These are phyloP conservation scores for Gossypium gossypioides DNA, from an alignment of 441 rosid genomes.

Conservation along the genomic window DNA sequence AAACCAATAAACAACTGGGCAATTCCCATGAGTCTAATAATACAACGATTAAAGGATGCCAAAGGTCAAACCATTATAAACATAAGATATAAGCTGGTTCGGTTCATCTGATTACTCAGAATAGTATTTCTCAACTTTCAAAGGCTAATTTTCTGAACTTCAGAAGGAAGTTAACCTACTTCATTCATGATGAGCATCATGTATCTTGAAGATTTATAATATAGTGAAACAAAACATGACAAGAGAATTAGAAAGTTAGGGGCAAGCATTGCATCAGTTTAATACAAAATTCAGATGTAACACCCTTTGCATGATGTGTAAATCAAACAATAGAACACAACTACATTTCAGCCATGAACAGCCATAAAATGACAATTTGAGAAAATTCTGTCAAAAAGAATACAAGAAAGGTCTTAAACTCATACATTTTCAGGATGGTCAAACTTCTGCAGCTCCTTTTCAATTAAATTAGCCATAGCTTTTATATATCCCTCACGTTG, in stretches of 20 bases:
- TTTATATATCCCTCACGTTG: constrained; percentile 94
- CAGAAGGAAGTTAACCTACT: neutral
- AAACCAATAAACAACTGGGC: neutral
- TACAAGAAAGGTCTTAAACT: constrained; percentile 2
- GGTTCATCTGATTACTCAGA: neutral
- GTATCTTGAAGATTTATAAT: neutral
- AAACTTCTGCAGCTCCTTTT: constrained; percentile 62
- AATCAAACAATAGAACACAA: neutral
- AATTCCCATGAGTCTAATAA: neutral
- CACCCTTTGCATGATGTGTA: neutral
- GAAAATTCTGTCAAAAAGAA: neutral
- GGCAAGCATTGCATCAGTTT: neutral
- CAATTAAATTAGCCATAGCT: constrained; percentile 74
- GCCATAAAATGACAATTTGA: constrained; percentile 2
- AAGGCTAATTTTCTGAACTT: neutral
- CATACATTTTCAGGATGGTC: constrained; percentile 59
- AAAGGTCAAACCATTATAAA: neutral
- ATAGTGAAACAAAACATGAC: neutral
- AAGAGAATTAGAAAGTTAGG: neutral
- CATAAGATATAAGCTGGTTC: neutral
- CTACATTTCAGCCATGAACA: neutral
- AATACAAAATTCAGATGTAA: neutral
- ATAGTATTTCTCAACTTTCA: neutral
- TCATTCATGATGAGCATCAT: neutral
- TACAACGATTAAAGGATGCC: neutral